Conservation (phyloP, 345 rosid genomes). For the Toxicodendron radicans region DNA sequence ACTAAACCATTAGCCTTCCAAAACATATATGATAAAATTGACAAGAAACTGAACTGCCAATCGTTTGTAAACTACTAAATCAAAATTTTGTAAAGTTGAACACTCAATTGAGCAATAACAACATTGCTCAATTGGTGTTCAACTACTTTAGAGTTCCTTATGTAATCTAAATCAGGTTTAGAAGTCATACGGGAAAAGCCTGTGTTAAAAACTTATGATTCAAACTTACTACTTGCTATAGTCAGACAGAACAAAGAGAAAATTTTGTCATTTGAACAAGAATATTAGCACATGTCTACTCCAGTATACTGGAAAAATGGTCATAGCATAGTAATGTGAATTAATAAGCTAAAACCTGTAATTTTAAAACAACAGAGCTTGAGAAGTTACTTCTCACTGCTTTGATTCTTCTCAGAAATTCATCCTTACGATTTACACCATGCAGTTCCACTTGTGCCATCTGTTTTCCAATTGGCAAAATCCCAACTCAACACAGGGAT, state of each 20-base stretch:
- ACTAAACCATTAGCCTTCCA: background rate
- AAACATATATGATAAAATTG: background rate
- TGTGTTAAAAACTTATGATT: background rate
- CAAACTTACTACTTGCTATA: background rate
- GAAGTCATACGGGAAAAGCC: background rate
- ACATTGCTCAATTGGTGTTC: background rate
- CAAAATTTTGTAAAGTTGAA: background rate
- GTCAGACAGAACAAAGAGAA: background rate
- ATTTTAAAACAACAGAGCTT: slow-evolving; percentile 6
- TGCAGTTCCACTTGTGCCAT: slow-evolving; percentile 64
- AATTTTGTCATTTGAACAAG: background rate
- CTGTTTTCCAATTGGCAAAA: slow-evolving; percentile 38
- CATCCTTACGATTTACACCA: slow-evolving; percentile 59
- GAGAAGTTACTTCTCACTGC: slow-evolving; percentile 61
- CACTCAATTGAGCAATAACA: background rate
- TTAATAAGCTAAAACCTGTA: background rate
- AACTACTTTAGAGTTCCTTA: background rate
- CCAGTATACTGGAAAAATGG: background rate
- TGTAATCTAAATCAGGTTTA: background rate
- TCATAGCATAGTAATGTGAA: background rate
- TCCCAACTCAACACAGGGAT: background rate
- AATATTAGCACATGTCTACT: background rate
- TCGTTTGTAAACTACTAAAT: background rate
- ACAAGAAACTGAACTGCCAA: background rate
- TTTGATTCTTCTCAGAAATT: slow-evolving; percentile 67